Conservation (phyloP, 179 eudicot species). For the Silene noctiflora region DNA sequence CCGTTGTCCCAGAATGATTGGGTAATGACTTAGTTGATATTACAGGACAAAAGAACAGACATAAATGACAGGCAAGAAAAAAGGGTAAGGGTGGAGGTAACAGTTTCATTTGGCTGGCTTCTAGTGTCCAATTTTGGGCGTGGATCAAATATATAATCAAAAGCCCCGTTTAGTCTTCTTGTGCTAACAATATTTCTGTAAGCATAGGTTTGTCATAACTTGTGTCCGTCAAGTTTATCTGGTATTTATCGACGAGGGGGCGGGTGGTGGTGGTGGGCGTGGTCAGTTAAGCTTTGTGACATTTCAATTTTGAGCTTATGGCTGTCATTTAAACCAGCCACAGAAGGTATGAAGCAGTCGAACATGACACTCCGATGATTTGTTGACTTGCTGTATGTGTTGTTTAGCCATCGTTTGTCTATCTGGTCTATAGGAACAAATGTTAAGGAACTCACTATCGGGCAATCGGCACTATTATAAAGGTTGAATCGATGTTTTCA, state of each 20-base stretch:
- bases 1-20: neutral
- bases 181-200: neutral
- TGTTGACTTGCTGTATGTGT: neutral
- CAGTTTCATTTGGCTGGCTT: too few relatives aligned
- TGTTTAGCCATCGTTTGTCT: neutral
- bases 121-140: too few relatives aligned
- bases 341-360: neutral
- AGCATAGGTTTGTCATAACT: neutral
- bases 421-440: neutral
- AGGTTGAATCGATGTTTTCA: neutral
- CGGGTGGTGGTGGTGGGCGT: neutral
- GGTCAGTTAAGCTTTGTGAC: neutral
- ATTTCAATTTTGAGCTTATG: slow-evolving; percentile 2
- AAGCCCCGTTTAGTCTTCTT: neutral
- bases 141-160: neutral
- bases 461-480: too few relatives aligned
- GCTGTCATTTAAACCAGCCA: neutral
- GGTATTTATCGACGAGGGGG: neutral
- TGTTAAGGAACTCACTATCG: neutral
- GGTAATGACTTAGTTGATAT: neutral
- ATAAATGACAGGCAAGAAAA: too few relatives aligned
- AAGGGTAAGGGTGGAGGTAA: too few relatives aligned
- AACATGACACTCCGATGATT: neutral
- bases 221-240: neutral
- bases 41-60: neutral